Evolutionary conservation across 495 filamentous ascomycete species (phyloP).

Genomic region (Zalerion maritima): DNA sequence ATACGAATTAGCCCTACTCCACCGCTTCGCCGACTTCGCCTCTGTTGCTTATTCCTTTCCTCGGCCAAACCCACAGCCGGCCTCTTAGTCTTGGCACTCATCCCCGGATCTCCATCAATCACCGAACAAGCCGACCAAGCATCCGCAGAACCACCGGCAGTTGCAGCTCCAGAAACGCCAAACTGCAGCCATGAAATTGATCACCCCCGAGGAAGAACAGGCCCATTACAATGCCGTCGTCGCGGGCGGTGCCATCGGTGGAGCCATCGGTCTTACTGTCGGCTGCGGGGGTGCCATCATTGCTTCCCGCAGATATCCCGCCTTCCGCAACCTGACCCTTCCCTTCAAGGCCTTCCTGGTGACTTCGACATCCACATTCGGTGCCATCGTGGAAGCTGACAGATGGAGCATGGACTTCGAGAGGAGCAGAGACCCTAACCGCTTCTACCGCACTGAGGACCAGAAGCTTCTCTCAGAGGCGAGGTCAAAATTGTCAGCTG

Average conservation of each 20-base stretch:
- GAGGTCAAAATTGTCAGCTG: slow-evolving; percentile 31
- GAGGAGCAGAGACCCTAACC: slow-evolving; percentile 45
- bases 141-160: too few species aligned
- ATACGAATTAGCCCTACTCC: too few species aligned
- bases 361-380: slow-evolving; percentile 70
- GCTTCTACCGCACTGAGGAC: slow-evolving; percentile 50
- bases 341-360: slow-evolving; percentile 85
- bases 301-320: slow-evolving; percentile 49
- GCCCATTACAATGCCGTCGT: slow-evolving; percentile 51
- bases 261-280: slow-evolving; percentile 44
- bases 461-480: slow-evolving; percentile 22
- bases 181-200: slow-evolving; percentile 64
- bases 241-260: slow-evolving; percentile 62
- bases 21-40: too few species aligned
- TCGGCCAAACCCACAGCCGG: too few species aligned
- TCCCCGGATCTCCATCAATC: too few species aligned
- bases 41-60: too few species aligned
- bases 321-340: slow-evolving; percentile 64
- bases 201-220: slow-evolving; percentile 83
- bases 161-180: neutral
- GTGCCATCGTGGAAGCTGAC: slow-evolving; percentile 76
- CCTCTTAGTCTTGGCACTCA: too few species aligned
- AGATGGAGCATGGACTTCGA: slow-evolving; percentile 63
- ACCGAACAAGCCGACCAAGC: too few species aligned
- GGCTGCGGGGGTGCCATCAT: slow-evolving; percentile 49